Evolutionary conservation across 352 stramenopile genomes (phyloP).

Genomic region (Phytophthora fragariaefolia): DNA sequence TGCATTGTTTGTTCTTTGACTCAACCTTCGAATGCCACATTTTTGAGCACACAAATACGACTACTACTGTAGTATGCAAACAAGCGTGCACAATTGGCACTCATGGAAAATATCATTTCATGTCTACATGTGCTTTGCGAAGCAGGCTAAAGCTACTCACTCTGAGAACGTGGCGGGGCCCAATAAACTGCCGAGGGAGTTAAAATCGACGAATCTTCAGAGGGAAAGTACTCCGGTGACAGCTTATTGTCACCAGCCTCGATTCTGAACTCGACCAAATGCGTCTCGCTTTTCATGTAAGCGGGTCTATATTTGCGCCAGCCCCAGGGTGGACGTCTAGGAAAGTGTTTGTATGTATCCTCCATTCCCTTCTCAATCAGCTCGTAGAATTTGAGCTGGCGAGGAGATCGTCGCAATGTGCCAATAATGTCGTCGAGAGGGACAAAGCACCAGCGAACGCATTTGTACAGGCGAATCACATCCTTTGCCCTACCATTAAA

Average conservation of each 20-base stretch:
- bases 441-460: slow-evolving; percentile 72
- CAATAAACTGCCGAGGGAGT: slow-evolving; percentile 12
- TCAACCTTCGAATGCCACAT: no score
- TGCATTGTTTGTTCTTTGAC: no score
- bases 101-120: no score
- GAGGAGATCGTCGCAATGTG: slow-evolving; percentile 48
- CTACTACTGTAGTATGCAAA: no score
- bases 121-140: no score
- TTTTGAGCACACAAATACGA: no score
- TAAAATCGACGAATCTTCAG: slow-evolving; percentile 19
- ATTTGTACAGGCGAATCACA: slow-evolving; percentile 59
- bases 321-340: slow-evolving; percentile 35
- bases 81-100: no score
- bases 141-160: no score
- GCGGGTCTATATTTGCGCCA: slow-evolving; percentile 37
- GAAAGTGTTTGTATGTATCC: slow-evolving; percentile 39
- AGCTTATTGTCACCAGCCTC: slow-evolving; percentile 54
- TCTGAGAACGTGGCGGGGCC: slow-evolving; percentile 8
- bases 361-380: slow-evolving; percentile 46
- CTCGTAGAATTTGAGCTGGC: slow-evolving; percentile 65
- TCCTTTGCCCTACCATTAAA: slow-evolving; percentile 47
- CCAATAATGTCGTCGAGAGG: slow-evolving; percentile 63
- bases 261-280: slow-evolving; percentile 68
- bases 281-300: slow-evolving; percentile 44
- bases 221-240: slow-evolving; percentile 33